phyloP scores from a whole-genome alignment of 805 yeast species.

The Yarrowia keelungensis region DNA sequence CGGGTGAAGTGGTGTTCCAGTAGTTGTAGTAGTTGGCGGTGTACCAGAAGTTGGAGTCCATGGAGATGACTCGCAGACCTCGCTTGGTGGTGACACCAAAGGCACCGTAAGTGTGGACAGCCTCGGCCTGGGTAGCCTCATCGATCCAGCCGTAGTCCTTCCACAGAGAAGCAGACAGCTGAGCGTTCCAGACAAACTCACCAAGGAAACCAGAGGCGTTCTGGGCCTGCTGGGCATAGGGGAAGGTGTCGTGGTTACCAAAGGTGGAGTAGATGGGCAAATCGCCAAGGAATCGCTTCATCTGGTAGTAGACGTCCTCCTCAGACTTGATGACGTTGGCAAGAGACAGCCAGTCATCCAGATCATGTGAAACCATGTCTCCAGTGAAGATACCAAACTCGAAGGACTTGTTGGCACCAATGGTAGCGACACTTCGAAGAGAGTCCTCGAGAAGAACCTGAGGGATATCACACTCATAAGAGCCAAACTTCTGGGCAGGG shows the following conservation, averaged over 20 bases:
- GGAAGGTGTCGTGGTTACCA: constrained; percentile 78
- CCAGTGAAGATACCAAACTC: constrained; percentile 76
- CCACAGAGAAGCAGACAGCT: constrained; percentile 59
- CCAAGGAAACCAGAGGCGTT: constrained; percentile 54
- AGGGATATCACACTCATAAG: constrained; percentile 71
- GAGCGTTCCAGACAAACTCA: constrained; percentile 57
- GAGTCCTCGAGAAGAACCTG: constrained; percentile 66
- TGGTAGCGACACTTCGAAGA: constrained; percentile 54
- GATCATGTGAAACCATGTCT: constrained; percentile 72
- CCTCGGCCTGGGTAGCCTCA: constrained; percentile 47
- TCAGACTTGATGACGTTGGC: constrained; percentile 64
- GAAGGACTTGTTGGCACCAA: constrained; percentile 53
- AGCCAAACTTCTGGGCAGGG: constrained; percentile 69
- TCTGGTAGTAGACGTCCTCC: constrained; percentile 57
- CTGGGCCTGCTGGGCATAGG: constrained; percentile 73
- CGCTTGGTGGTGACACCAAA: constrained; percentile 61
- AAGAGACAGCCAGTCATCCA: constrained; percentile 54
- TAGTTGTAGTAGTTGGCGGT: constrained; percentile 65
- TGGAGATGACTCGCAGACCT: constrained; percentile 66
- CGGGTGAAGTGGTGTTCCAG: constrained; percentile 58
- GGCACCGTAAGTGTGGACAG: constrained; percentile 61
- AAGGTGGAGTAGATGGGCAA: constrained; percentile 67
- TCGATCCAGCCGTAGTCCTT: constrained; percentile 57
- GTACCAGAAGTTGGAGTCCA: constrained; percentile 74
- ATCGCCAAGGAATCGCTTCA: constrained; percentile 59